Evolutionary conservation across 345 rosid genomes (phyloP).

Genomic region (Reutealis trisperma): DNA sequence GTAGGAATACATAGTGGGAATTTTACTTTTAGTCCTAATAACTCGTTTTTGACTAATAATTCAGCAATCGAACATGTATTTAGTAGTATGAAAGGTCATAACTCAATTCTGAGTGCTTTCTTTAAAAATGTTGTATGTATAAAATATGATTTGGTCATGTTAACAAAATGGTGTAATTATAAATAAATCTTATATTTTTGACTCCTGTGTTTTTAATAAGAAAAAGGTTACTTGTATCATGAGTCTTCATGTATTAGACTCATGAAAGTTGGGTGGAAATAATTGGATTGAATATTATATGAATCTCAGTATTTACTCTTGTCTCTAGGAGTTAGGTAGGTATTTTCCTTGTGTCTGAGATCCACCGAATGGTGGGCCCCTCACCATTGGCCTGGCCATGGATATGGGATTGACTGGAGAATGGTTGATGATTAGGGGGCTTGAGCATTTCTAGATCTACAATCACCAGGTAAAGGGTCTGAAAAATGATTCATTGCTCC

Average conservation of each 20-base stretch:
- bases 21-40: no score
- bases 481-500: neutral
- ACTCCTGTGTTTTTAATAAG: neutral
- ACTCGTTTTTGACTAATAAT: no score
- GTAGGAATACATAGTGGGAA: no score
- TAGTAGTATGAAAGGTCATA: no score
- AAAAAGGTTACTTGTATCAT: neutral
- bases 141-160: neutral
- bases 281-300: slow-evolving; percentile 5
- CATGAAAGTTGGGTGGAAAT: neutral
- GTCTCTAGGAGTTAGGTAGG: neutral
- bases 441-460: slow-evolving; percentile 1
- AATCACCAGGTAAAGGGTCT: slow-evolving; percentile 1
- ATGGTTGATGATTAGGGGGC: neutral
- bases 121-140: no score
- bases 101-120: no score
- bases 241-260: neutral
- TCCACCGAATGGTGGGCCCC: neutral
- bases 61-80: no score
- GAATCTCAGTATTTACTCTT: neutral
- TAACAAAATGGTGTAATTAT: neutral
- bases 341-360: neutral
- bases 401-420: neutral
- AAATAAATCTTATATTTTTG: neutral
- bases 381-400: neutral